Conservation (phyloP, 768 basidiomycete species). For the Auricularia sp. region DNA sequence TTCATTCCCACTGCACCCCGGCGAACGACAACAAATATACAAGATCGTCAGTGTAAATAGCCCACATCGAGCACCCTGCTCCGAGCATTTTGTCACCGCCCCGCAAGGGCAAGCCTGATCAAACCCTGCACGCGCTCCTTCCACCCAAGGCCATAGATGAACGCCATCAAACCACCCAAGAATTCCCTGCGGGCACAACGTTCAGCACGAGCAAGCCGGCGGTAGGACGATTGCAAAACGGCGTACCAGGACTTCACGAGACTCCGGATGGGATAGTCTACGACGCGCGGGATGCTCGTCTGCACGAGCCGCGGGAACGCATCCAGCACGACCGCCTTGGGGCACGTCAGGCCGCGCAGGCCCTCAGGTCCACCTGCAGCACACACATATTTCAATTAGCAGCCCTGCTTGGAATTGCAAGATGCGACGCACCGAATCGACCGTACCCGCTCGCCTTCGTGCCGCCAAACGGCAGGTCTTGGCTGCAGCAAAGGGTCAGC, state of each 20-base stretch:
- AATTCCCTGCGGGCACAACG: slow-evolving; percentile 33
- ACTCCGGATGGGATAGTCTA: slow-evolving; percentile 82
- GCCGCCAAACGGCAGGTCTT: slow-evolving; percentile 94
- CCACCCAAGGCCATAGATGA: slow-evolving; percentile 43
- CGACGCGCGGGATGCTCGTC: slow-evolving; percentile 73
- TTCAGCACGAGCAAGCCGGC: slow-evolving; percentile 4
- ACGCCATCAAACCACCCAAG: slow-evolving; percentile 36
- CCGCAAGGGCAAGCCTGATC: slow-evolving; percentile 7
- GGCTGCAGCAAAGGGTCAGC: slow-evolving; percentile 30
- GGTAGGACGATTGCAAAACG: neutral
- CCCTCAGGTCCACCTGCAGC: slow-evolving; percentile 82
- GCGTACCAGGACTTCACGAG: slow-evolving; percentile 65
- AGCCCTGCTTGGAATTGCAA: neutral
- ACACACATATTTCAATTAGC: slow-evolving; percentile 4
- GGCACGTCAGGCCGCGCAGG: slow-evolving; percentile 74
- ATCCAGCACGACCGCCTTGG: slow-evolving; percentile 82
- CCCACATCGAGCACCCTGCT: too few relatives aligned
- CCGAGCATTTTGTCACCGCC: neutral
- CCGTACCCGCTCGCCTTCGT: slow-evolving; percentile 88
- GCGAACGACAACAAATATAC: too few relatives aligned
- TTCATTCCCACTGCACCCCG: too few relatives aligned
- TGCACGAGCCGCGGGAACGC: slow-evolving; percentile 75
- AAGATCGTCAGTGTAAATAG: too few relatives aligned
- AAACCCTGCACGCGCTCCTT: slow-evolving; percentile 10
- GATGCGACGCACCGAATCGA: slow-evolving; percentile 60